phyloP scores from a whole-genome alignment of 371 early-diverging fungal genomes.

The Gilbertella persicaria region DNA sequence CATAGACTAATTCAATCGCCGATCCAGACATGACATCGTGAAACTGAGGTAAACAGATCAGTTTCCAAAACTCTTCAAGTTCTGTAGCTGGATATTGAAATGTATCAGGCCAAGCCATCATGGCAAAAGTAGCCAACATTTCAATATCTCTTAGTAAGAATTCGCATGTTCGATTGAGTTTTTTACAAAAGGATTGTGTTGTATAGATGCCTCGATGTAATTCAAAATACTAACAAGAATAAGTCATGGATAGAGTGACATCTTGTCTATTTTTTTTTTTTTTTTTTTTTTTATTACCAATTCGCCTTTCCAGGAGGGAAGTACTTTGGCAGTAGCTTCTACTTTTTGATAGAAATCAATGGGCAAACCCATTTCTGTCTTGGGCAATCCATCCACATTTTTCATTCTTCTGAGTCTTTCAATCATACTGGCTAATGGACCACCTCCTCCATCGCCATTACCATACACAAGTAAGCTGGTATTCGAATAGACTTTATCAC shows the following conservation, averaged over 20 bases:
- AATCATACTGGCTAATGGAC: conserved; percentile 81
- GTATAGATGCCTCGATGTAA: conserved; percentile 96
- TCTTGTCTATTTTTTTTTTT: neutral
- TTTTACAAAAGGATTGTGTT: conserved; percentile 79
- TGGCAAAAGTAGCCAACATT: conserved; percentile 54
- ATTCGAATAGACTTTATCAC: conserved; percentile 81
- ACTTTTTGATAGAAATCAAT: conserved; percentile 80
- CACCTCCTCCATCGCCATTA: conserved; percentile 97
- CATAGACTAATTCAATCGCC: conserved; percentile 84
- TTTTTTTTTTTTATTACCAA: conserved; percentile 47
- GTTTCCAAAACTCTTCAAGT: conserved; percentile 82
- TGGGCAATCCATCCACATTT: conserved; percentile 75
- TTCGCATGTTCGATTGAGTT: conserved; percentile 81
- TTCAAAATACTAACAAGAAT: conserved; percentile 75
- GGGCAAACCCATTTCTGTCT: conserved; percentile 69
- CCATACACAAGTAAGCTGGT: conserved; percentile 87
- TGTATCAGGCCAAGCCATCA: conserved; percentile 24
- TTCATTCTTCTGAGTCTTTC: conserved; percentile 78
- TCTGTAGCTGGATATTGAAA: conserved; percentile 69
- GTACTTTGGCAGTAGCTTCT: conserved; percentile 62
- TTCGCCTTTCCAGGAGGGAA: conserved; percentile 91
- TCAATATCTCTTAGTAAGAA: conserved; percentile 82
- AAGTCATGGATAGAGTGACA: neutral
- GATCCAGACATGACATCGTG: conserved; percentile 94
- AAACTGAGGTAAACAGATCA: conserved; percentile 67